Conservation (phyloP, 2,329 filamentous ascomycete species). For the Sphaerulina musiva region DNA sequence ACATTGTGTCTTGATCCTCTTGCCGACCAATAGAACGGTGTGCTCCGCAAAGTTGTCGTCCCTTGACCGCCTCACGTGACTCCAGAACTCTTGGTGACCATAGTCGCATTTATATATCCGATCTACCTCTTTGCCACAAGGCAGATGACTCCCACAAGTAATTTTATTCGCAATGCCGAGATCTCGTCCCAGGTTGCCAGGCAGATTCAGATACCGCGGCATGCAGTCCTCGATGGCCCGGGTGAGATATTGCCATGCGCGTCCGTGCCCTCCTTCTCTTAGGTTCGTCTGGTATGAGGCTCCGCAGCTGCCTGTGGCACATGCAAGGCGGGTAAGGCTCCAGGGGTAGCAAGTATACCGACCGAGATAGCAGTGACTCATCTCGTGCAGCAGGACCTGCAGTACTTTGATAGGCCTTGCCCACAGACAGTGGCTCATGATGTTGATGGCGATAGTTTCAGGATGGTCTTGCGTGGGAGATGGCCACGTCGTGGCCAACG, state of each 20-base stretch:
- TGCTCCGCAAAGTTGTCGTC: too few relatives aligned
- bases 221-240: slow-evolving; percentile 9
- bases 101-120: too few relatives aligned
- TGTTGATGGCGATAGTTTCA: slow-evolving; percentile 5
- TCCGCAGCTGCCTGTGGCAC: slow-evolving; percentile 4
- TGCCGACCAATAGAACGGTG: too few relatives aligned
- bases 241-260: slow-evolving; percentile 14
- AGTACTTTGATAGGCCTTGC: background rate
- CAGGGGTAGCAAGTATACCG: slow-evolving; percentile 15
- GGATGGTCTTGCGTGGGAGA: background rate
- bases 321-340: background rate
- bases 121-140: background rate
- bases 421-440: background rate
- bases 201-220: slow-evolving; percentile 1
- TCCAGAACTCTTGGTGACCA: too few relatives aligned
- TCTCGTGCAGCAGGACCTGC: slow-evolving; percentile 9
- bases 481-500: slow-evolving; percentile 7
- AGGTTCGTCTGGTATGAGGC: slow-evolving; percentile 5
- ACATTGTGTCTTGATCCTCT: too few relatives aligned
- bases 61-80: too few relatives aligned
- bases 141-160: background rate
- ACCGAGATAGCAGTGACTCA: slow-evolving; percentile 11
- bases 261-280: slow-evolving; percentile 12
- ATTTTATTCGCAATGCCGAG: background rate
- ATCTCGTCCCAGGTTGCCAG: slow-evolving; percentile 1